These are phyloP conservation scores for Ceratocystis cacaofunesta DNA, from an alignment of 2,329 filamentous ascomycete species.

Conservation along the genomic window DNA sequence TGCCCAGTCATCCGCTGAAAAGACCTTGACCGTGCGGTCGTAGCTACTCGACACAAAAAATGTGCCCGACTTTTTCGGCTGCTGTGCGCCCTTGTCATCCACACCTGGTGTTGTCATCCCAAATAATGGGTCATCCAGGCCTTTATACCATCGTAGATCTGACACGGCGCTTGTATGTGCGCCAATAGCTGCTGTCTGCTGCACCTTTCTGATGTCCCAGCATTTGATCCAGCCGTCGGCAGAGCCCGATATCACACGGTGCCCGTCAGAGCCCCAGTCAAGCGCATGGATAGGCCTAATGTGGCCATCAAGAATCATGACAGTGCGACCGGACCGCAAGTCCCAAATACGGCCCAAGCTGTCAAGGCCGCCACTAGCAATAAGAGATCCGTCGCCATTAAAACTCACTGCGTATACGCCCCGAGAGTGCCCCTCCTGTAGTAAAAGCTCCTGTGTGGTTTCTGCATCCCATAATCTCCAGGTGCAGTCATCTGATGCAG, in stretches of 20 bases:
- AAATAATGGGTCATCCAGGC: constrained; percentile 56
- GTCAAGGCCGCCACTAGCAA: constrained; percentile 86
- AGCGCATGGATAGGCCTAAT: constrained; percentile 87
- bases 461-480: constrained; percentile 95
- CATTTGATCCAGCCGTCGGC: constrained; percentile 94
- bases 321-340: constrained; percentile 74
- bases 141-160: constrained; percentile 88
- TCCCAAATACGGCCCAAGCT: constrained; percentile 95
- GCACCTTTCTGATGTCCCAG: constrained; percentile 89
- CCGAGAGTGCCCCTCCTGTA: constrained; percentile 88
- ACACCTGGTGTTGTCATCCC: constrained; percentile 40
- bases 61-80: constrained; percentile 75
- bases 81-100: constrained; percentile 48
- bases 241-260: constrained; percentile 83
- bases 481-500: constrained; percentile 88
- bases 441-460: constrained; percentile 64
- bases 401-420: constrained; percentile 86
- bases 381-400: constrained; percentile 75
- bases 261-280: constrained; percentile 83
- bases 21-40: constrained; percentile 89
- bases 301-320: constrained; percentile 80
- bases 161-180: constrained; percentile 86
- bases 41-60: constrained; percentile 88
- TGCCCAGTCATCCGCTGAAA: constrained; percentile 92
- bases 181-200: constrained; percentile 68